Percentiles rank a stretch among this genome's conserved stretches.
These are phyloP conservation scores for Trichodelitschia bisporula DNA, from an alignment of 495 filamentous ascomycete genomes.

Conservation along the genomic window DNA sequence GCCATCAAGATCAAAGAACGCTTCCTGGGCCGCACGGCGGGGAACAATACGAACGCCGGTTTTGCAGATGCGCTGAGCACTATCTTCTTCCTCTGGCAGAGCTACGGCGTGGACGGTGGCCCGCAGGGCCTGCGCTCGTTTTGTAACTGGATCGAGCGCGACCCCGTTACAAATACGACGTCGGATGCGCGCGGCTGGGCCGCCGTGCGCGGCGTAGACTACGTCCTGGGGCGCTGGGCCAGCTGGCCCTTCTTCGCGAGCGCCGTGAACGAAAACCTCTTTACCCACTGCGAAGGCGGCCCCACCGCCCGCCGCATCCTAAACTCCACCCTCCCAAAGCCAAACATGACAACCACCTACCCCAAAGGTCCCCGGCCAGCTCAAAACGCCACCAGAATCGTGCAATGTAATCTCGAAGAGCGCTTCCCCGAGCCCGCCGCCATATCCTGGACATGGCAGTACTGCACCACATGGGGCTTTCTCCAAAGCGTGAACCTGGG, in stretches of 20 bases:
- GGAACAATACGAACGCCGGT: constrained; percentile 23
- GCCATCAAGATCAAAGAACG: constrained; percentile 20
- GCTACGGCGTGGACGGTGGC: constrained; percentile 22
- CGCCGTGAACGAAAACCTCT: constrained; percentile 18
- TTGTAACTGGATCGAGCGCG: constrained; percentile 22
- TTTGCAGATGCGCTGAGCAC: constrained; percentile 21
- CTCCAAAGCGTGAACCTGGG: constrained; percentile 26
- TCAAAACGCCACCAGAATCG: constrained; percentile 3
- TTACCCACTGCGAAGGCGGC: constrained; percentile 18
- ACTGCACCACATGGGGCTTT: constrained; percentile 29
- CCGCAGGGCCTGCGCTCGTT: constrained; percentile 17
- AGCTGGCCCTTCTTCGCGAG: constrained; percentile 19
- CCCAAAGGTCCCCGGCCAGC: not conserved
- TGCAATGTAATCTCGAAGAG: constrained; percentile 20
- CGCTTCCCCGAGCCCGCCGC: constrained; percentile 12
- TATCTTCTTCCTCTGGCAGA: constrained; percentile 22
- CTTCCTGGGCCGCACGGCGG: constrained; percentile 25
- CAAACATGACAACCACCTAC: no score
- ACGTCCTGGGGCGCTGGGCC: constrained; percentile 22
- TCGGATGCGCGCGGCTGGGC: constrained; percentile 18
- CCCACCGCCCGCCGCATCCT: not conserved
- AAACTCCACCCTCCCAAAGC: no score
- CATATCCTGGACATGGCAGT: constrained; percentile 34
- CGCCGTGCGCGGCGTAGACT: constrained; percentile 16
- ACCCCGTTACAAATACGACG: constrained; percentile 9